These are phyloP conservation scores for Dactylonectria macrodidyma DNA, from an alignment of 2,329 filamentous ascomycete species.

Conservation along the genomic window DNA sequence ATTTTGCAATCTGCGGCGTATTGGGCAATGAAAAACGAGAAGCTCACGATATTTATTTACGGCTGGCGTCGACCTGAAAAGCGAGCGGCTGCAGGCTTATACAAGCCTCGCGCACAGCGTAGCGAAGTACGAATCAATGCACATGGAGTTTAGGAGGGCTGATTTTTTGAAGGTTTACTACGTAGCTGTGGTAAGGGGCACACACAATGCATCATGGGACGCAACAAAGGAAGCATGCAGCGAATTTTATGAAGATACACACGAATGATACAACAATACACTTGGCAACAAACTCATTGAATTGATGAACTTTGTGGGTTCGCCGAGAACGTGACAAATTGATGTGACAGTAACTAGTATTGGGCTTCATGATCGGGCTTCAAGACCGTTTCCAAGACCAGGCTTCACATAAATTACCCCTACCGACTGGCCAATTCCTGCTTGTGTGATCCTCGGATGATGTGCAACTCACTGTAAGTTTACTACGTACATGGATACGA, in stretches of 20 bases:
- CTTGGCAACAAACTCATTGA: background rate
- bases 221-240: slow-evolving; percentile 5
- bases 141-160: slow-evolving; percentile 37
- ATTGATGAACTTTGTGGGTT: background rate
- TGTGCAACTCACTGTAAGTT: too few species aligned
- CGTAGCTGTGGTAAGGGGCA: slow-evolving; percentile 9
- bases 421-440: too few species aligned
- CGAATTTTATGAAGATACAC: slow-evolving; percentile 12
- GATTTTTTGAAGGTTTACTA: background rate
- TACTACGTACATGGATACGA: too few species aligned
- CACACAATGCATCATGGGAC: slow-evolving; percentile 19
- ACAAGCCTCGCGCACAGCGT: background rate
- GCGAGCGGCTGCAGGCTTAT: background rate
- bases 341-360: background rate
- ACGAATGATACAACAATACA: slow-evolving; percentile 32
- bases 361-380: too few species aligned
- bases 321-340: background rate
- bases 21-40: background rate
- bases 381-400: too few species aligned
- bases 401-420: too few species aligned
- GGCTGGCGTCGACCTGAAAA: background rate
- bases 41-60: too few species aligned
- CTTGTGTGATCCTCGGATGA: too few species aligned
- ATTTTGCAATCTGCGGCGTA: background rate
- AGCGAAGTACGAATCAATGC: background rate